Evolutionary conservation across 306 rosid genomes (phyloP), one percentile per base, ranked within the genome.

Genomic region (Rosa rugosa): DNA sequence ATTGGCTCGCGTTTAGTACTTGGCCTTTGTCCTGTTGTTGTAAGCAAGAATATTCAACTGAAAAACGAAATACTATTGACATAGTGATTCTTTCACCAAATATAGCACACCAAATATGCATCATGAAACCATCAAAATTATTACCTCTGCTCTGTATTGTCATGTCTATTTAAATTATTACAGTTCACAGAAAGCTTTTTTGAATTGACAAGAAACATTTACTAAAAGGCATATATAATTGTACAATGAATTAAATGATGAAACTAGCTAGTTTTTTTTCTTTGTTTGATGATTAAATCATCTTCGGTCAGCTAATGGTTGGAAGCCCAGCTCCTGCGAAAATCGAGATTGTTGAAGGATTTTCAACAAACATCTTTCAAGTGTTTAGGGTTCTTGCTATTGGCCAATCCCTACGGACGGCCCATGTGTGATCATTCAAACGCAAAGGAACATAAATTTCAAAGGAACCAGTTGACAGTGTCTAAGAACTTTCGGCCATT

Each of bases 41-140:
- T 5, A 69, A 69, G 36, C 50, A 69, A 44, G 53, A 42, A 69
- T 69, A 69, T 42, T 69, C 73, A 69, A 69, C 51, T 20, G 27
- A 38, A 66, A 66, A 36, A 36, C 47, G 16, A 42, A 42, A 20
- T 20, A 69, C 73, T 69, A 42, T 69, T 69, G 25, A 66, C 13
- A 38, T 20, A 17, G 71, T 68, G 18, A 44, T 20, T 68, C 72
- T 68, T 68, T 41, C 72, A 69, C 53, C 53, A 69, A 69, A n/a
- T 1, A 69, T 9, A 44, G 53, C 73, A 22, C 73, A 42, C 53
- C 5, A 44, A 41, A 20, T 69, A 69, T 69, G 36, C 73, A 68
- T 41, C 51, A 68, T 2, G 53, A 42, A 42, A 69, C 40, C 71
- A 66, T 66, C 71, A 4, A 66, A 13, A 66, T 66, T 38, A 42